These are phyloP conservation scores for Pyrenochaeta sp. DNA, from an alignment of 2,329 filamentous ascomycete genomes.

Conservation along the genomic window DNA sequence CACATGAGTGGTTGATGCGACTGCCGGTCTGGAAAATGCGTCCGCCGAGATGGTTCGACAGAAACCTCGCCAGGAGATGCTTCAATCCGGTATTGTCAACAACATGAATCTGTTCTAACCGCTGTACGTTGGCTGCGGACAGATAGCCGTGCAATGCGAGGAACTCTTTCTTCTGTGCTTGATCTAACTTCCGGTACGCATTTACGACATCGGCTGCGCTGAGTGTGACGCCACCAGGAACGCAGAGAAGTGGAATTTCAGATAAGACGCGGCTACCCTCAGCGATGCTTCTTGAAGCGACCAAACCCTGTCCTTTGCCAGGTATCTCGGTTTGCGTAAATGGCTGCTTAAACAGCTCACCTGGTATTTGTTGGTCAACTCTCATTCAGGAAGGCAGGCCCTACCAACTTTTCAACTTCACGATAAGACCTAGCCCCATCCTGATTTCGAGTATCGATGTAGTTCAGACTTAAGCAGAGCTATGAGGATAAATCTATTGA, in stretches of 20 bases:
- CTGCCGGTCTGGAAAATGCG: not conserved
- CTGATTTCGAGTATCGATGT: not conserved
- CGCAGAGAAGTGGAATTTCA: not conserved
- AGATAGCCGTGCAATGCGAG: not conserved
- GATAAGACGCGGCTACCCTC: not conserved
- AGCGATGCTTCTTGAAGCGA: not conserved
- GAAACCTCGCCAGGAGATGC: not conserved
- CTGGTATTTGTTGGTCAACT: not conserved
- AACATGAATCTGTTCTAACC: not conserved
- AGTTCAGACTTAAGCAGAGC: not conserved
- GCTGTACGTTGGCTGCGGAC: not conserved
- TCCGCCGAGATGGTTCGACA: not conserved
- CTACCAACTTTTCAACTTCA: not conserved
- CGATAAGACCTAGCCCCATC: not conserved
- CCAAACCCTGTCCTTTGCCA: not conserved
- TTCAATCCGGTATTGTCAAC: not conserved
- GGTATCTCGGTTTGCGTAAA: not conserved
- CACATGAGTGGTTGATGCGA: not conserved
- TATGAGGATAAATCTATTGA: not conserved
- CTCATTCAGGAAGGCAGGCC: not conserved
- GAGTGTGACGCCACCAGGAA: not conserved
- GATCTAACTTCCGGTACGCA: not conserved
- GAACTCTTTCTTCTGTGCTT: not conserved
- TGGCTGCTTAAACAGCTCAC: not conserved
- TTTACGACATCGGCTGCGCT: not conserved